Base-by-base conservation (phyloP, 176 grass and related monocot genomes). In the Cenchrus americanus region DNA sequence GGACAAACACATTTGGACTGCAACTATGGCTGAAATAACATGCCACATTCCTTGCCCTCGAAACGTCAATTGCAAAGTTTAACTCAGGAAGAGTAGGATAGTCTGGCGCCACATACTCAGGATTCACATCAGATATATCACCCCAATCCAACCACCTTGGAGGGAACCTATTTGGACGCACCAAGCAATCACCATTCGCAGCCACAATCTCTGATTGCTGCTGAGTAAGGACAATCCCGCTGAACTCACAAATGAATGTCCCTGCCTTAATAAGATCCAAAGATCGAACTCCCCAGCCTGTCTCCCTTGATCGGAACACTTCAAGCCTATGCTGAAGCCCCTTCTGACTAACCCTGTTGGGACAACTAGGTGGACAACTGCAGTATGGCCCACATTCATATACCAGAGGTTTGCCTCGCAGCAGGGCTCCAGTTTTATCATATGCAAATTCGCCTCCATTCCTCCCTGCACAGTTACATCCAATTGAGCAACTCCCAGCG, bases 11-110 rank as follows among this genome's bases (percentile, higher is more conserved):
- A 32, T 99, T 99, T 46, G 97, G 97, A 80, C 93, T 92, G 82
- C 89, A 91, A 73, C 97, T 99, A 83, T 99, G 97, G 81, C 97
- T 99, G 81, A 99, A 86, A 90, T 99, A 99, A 81, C 97, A 99
- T 82, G 93, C 93, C 62, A 99, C 97, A 87, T 99, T 99, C 87
- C 97, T 92, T 55, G 87, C 89, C 73, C 71, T 92, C 42, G 97
- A 99, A 62, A 99, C 97, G 26, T 94, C 97, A 49, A 99, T 96
- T 44, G 93, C 88, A 84, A 96, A 99, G 62, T 90, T 88, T 63
- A 92, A 80, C 77, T 92, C 87, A 5, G 91, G 69, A 40, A 78
- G 18, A 12, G 55, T 50, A 34, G 97, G 93, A 82, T 87, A 84
- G 22, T 96, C 82, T 2, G 93, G 86, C 0, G 91, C 52, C 64